These are phyloP conservation scores for Rutstroemia sp. DNA, from an alignment of 2,329 filamentous ascomycete genomes.

Conservation along the genomic window DNA sequence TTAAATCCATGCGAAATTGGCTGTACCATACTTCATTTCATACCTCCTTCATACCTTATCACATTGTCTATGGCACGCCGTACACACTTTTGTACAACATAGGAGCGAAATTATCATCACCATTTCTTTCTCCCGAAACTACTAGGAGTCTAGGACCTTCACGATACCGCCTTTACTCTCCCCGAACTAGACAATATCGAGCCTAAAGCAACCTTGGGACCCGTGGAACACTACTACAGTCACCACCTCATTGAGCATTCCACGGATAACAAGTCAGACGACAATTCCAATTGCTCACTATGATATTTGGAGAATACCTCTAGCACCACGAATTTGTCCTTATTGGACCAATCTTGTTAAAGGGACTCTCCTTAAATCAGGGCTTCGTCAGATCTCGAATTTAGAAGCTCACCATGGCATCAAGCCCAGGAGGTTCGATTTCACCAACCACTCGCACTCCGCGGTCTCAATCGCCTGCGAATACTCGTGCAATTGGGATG, in stretches of 20 bases:
- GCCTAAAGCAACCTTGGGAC: neutral
- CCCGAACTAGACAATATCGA: too few relatives aligned
- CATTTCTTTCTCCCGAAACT: too few relatives aligned
- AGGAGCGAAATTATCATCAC: too few relatives aligned
- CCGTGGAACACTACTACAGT: neutral
- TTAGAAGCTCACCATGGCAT: constrained; percentile 19
- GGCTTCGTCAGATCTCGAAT: neutral
- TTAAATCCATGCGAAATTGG: too few relatives aligned
- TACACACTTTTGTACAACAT: too few relatives aligned
- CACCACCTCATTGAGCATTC: neutral
- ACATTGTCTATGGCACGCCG: too few relatives aligned
- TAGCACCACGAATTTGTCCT: neutral
- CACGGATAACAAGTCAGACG: neutral
- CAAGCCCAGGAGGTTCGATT: constrained; percentile 28
- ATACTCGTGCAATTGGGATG: constrained; percentile 20
- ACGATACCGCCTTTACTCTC: too few relatives aligned
- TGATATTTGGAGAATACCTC: constrained; percentile 1
- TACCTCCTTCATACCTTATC: too few relatives aligned
- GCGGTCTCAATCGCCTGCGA: constrained; percentile 21
- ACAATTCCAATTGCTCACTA: neutral
- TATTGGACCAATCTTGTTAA: neutral
- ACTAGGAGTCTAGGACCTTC: too few relatives aligned
- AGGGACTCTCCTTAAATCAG: neutral
- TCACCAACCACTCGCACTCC: constrained; percentile 32
- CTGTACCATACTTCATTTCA: too few relatives aligned